phyloP scores from a whole-genome alignment of 148 eudicot species.

The Rhododendron mucronatum region DNA sequence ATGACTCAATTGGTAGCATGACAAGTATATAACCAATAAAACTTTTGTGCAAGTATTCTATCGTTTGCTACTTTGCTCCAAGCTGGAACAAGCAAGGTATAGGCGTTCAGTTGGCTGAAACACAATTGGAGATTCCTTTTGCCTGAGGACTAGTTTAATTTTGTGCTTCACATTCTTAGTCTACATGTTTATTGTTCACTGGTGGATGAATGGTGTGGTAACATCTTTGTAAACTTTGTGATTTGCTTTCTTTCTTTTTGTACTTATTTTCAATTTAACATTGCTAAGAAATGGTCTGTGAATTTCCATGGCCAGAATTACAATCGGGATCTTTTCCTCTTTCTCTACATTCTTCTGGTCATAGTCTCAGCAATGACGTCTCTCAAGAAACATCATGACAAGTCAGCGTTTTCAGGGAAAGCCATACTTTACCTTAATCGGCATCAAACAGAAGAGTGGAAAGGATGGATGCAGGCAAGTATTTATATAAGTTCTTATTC shows the following conservation, averaged over 20 bases:
- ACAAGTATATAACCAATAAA: neutral
- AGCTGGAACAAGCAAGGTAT: neutral
- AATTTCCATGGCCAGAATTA: slow-evolving; percentile 55
- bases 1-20: neutral
- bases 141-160: slow-evolving; percentile 68
- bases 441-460: slow-evolving; percentile 98
- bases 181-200: slow-evolving; percentile 33
- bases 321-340: slow-evolving; percentile 86
- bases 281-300: neutral
- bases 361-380: slow-evolving; percentile 79
- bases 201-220: neutral
- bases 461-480: slow-evolving; percentile 99
- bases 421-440: slow-evolving; percentile 78
- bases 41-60: neutral
- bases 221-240: neutral
- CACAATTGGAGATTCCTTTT: slow-evolving; percentile 16
- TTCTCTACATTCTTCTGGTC: slow-evolving; percentile 64
- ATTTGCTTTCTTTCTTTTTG: neutral
- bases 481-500: neutral
- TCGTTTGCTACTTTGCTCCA: neutral
- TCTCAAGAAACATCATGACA: slow-evolving; percentile 80
- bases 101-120: neutral
- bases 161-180: slow-evolving; percentile 35
- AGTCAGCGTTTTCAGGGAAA: slow-evolving; percentile 84
- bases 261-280: neutral